Base-by-base conservation (phyloP, 257 asterid species). In the Nicotiana sylvestris region DNA sequence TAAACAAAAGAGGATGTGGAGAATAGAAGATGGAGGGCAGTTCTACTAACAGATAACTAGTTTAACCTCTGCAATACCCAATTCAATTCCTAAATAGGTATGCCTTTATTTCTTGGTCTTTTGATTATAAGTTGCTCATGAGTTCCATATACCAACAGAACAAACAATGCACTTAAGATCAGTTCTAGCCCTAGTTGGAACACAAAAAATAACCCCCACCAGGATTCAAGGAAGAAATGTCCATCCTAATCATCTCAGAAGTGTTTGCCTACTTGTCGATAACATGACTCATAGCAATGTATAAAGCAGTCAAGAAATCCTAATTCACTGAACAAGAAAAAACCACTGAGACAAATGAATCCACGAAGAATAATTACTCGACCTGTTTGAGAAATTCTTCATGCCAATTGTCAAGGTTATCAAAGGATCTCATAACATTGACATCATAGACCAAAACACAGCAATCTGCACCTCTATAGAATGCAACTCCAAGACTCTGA, bases 321-420 rank as follows among this genome's bases (percentile, higher is more conserved):
- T 49, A 29, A 27, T 25, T 21, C 7, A 76, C 80, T 51, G 30
- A 27, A 76, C 27, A 66, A 62, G 21, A 81, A 46, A 30, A 39
- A 39, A 29, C 46, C 33, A 51, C 6, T 16, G 82, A 65, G 84
- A 29, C 62, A 70, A 65, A 37, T 32, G 25, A 81, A 69, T 76
- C 76, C 43, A n/a, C 32, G 57, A 16, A n/a, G 65, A 85, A 65
- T 62, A 51, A 70, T 27, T 55, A 53, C 83, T 87, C 33, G 81
- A 95, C 99, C 98, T 96, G 99, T 85, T 92, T 94, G 82, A 96
- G 97, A 89, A 96, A 96, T 83, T 96, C 99, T 87, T 94, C 98
- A 70, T 94, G 97, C 99, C 99, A 96, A 85, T 93, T 94, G 87
- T 94, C 96, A 81, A 96, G 98, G 83, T 90, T 89, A 81, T 96